phyloP scores from a whole-genome alignment of 2,329 filamentous ascomycete genomes.

The Trichoderma aggressivum region DNA sequence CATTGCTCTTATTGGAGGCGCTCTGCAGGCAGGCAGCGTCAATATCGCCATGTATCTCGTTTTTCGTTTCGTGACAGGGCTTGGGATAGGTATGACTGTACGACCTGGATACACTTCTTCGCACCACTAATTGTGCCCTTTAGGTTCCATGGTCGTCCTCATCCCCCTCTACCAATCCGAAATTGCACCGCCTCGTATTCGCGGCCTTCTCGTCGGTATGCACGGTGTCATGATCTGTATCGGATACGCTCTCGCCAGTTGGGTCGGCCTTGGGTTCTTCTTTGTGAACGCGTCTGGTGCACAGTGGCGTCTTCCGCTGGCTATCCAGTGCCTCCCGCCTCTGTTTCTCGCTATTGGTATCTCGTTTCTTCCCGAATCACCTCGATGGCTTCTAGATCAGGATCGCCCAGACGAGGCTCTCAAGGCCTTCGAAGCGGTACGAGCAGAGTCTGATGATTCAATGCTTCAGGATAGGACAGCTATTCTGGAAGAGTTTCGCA shows the following conservation, averaged over 20 bases:
- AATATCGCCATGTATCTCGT: slow-evolving; percentile 6
- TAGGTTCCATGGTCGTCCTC: not conserved
- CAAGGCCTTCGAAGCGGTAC: not conserved
- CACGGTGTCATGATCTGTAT: slow-evolving; percentile 4
- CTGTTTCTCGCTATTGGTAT: not conserved
- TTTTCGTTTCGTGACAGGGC: not conserved
- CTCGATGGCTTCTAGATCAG: not conserved
- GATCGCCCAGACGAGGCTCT: not conserved
- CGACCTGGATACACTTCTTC: not conserved
- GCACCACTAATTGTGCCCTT: not conserved
- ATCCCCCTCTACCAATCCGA: slow-evolving; percentile 1
- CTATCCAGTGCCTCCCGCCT: not conserved
- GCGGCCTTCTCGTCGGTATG: slow-evolving; percentile 1
- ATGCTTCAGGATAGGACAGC: not conserved
- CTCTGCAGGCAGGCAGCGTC: not conserved
- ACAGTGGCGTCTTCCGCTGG: not conserved
- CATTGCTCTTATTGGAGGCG: not conserved
- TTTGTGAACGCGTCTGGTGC: not conserved
- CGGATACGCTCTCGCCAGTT: not conserved
- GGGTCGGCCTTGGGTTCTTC: not conserved
- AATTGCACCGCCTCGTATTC: not conserved
- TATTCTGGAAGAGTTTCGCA: not conserved
- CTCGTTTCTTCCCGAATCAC: not conserved
- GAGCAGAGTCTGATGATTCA: not conserved
- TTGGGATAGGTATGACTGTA: not conserved